These are phyloP conservation scores for Talaromyces sp. DNA, from an alignment of 2,329 filamentous ascomycete species.

Conservation along the genomic window DNA sequence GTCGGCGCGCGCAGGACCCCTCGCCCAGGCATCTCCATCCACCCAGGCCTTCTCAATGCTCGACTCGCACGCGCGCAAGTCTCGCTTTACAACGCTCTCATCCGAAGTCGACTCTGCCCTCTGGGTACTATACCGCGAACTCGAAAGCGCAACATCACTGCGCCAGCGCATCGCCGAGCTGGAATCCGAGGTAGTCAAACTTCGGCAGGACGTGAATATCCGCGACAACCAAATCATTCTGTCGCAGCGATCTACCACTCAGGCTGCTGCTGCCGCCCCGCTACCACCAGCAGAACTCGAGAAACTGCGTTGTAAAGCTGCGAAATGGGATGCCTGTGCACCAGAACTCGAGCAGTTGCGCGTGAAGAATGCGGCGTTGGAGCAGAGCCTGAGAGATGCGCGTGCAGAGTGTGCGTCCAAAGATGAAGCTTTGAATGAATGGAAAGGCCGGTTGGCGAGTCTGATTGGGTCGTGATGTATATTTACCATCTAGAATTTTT, in stretches of 20 bases:
- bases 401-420: conserved; percentile 6
- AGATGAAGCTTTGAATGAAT: conserved; percentile 10
- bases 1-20: not conserved
- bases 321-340: not conserved
- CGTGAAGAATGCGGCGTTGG: conserved; percentile 4
- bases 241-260: conserved; percentile 5
- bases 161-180: conserved; percentile 11
- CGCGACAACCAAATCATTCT: conserved; percentile 12
- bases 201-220: conserved; percentile 12
- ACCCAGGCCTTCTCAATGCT: conserved; percentile 1
- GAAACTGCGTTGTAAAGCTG: conserved; percentile 6
- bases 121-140: conserved; percentile 11
- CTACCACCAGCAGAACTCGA: conserved; percentile 9
- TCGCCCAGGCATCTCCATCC: not conserved
- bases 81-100: conserved; percentile 11
- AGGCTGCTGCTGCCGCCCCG: not conserved
- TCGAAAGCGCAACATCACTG: conserved; percentile 12
- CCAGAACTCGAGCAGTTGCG: conserved; percentile 7
- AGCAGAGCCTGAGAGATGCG: conserved; percentile 8
- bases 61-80: conserved; percentile 12
- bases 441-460: conserved; percentile 10
- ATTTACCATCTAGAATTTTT: not conserved
- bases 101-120: conserved; percentile 12
- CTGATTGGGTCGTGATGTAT: conserved; percentile 7
- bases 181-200: conserved; percentile 10